phyloP scores from a whole-genome alignment of 2,329 filamentous ascomycete species.

The Scolecobasidium constrictum region DNA sequence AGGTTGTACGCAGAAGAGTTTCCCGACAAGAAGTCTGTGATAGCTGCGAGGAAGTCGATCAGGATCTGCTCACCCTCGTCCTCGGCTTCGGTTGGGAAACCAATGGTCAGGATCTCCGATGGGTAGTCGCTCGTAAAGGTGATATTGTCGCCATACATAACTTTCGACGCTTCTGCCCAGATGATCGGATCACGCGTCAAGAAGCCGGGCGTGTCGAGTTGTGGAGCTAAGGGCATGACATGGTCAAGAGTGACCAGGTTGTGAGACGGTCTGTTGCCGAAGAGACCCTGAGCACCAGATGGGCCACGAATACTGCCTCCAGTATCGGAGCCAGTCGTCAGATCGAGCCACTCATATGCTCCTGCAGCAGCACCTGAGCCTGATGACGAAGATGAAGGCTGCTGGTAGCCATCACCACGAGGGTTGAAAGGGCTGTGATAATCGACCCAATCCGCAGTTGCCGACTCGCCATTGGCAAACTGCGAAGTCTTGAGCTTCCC shows the following conservation, averaged over 20 bases:
- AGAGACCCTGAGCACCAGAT: constrained; percentile 37
- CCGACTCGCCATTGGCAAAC: constrained; percentile 33
- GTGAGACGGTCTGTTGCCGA: constrained; percentile 39
- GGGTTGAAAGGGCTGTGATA: constrained; percentile 34
- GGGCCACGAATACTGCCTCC: constrained; percentile 41
- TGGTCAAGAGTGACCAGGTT: constrained; percentile 35
- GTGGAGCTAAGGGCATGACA: constrained; percentile 37
- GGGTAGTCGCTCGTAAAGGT: constrained; percentile 31
- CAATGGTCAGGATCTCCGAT: constrained; percentile 28
- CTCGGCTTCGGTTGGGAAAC: constrained; percentile 28
- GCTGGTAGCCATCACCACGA: constrained; percentile 34
- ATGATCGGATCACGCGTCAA: constrained; percentile 22
- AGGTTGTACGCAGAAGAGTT: constrained; percentile 26
- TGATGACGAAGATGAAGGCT: constrained; percentile 36
- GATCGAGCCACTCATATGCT: constrained; percentile 38
- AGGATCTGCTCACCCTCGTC: constrained; percentile 27
- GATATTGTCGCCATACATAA: constrained; percentile 25
- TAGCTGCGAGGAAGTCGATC: constrained; percentile 31
- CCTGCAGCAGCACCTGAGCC: constrained; percentile 34
- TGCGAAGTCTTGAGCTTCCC: constrained; percentile 36
- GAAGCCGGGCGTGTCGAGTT: constrained; percentile 38
- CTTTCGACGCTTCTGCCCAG: neutral
- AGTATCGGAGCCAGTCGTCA: constrained; percentile 39
- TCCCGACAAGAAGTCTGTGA: constrained; percentile 31
- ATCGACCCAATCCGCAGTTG: constrained; percentile 41